Conservation (phyloP, 495 filamentous ascomycete species). For the Massariosphaeria phaeospora region DNA sequence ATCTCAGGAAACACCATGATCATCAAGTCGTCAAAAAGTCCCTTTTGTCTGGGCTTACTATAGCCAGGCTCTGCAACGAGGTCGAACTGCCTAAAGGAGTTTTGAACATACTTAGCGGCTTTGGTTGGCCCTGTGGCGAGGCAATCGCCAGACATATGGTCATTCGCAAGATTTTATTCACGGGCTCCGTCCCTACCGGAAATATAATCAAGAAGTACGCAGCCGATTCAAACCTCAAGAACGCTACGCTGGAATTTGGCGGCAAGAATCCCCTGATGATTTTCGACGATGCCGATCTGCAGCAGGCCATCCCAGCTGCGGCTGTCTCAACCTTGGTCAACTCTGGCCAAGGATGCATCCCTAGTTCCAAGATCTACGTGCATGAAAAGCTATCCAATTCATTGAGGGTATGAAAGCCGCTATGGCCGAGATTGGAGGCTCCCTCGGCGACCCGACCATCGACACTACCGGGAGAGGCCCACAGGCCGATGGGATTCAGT, state of each 20-base stretch:
- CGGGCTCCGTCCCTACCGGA: slow-evolving; percentile 31
- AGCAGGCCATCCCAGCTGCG: slow-evolving; percentile 42
- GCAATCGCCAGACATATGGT: slow-evolving; percentile 42
- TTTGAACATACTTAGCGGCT: slow-evolving; percentile 41
- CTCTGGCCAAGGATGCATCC: slow-evolving; percentile 53
- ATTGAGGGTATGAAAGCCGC: slow-evolving; percentile 38
- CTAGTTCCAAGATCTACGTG: slow-evolving; percentile 50
- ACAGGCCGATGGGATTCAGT: slow-evolving; percentile 36
- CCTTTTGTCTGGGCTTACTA: slow-evolving; percentile 34
- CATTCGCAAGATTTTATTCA: slow-evolving; percentile 38
- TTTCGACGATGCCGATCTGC: slow-evolving; percentile 46
- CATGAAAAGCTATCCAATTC: slow-evolving; percentile 56
- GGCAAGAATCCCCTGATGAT: slow-evolving; percentile 47
- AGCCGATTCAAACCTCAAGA: slow-evolving; percentile 48
- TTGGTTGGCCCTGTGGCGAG: slow-evolving; percentile 39
- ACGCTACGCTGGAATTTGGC: slow-evolving; percentile 46
- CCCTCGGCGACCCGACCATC: slow-evolving; percentile 33
- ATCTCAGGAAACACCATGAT: slow-evolving; percentile 46
- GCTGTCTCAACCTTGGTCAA: slow-evolving; percentile 47
- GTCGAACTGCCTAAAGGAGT: slow-evolving; percentile 44
- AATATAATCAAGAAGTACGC: slow-evolving; percentile 41
- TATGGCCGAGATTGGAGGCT: slow-evolving; percentile 35
- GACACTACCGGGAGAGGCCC: slow-evolving; percentile 32
- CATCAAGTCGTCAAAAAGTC: slow-evolving; percentile 43
- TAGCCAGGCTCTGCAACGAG: slow-evolving; percentile 36